Base-by-base conservation (phyloP, 2,329 filamentous ascomycete species). In the Chalaropsis thielavioides region DNA sequence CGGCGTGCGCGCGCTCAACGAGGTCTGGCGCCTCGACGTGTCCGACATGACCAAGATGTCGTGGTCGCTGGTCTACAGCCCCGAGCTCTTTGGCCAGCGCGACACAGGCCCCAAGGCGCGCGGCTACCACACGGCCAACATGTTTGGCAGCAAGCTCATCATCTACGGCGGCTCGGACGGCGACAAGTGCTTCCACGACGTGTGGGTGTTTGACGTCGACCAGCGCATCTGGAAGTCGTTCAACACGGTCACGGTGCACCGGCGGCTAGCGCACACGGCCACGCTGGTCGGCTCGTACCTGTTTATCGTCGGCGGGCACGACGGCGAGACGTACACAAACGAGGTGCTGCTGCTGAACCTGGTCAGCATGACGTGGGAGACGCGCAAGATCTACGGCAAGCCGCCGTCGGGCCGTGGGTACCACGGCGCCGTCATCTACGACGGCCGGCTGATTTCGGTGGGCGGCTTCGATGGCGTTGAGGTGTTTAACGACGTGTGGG, bases 281-380 rank as follows among this genome's bases (percentile, higher is more conserved):
- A 88, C 85, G 19, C 81, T 88, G 51, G 84, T 88, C 15, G 85
- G 85, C 17, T 86, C 83, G 3, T 88, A 87, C 70, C 78, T 88
- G 1, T 88, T 88, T 69, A 83, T 88, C 19, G 79, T 88, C 13
- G 85, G 85, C 58, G 85, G 85, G 31, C 85, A 88, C 73, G 85
- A 88, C 72, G 85, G 85, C 60, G 81, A 80, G 70, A 84, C 87
- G 72, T 88, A 88, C 74, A 83, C 80, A 65, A 86, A 86, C 74
- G 84, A 88, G 69, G 82, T 88, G 59, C 76, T 88, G 65, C 76
- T 88, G 62, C 77, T 88, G 40, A 88, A 88, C 71, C 77, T 88
- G 5, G 85, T 88, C 41, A 88, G 84, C 49, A 88, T 88, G 85
- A 81, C 83, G n/a, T 88, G 85, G 85, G 85, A 88, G 71, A 81